These are phyloP conservation scores for Agrocybe pediades DNA, from an alignment of 768 basidiomycete species.

Conservation along the genomic window DNA sequence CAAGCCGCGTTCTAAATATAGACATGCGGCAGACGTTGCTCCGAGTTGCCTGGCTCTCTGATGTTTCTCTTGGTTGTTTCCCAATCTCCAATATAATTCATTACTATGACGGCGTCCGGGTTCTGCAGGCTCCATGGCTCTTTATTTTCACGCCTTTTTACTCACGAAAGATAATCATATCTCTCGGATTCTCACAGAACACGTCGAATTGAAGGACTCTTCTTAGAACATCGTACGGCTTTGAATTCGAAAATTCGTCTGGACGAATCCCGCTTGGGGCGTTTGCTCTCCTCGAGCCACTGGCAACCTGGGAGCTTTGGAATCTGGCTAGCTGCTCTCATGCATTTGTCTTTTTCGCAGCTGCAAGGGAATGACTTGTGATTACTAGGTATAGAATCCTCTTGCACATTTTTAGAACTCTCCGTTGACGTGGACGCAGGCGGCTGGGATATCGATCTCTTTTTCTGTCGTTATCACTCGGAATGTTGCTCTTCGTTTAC, in stretches of 20 bases:
- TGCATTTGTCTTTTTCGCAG: too few relatives aligned
- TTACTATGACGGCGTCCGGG: neutral
- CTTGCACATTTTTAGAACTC: too few relatives aligned
- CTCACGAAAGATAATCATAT: neutral
- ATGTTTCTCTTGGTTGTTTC: neutral
- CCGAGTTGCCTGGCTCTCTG: neutral
- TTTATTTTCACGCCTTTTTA: neutral
- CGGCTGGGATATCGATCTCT: too few relatives aligned
- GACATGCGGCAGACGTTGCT: neutral
- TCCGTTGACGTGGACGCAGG: too few relatives aligned
- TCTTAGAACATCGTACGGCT: neutral
- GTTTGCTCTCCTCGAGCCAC: too few relatives aligned
- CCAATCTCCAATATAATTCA: neutral
- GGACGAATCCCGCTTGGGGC: too few relatives aligned
- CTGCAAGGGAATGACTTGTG: too few relatives aligned
- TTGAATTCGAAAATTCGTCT: neutral
- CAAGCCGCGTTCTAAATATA: neutral
- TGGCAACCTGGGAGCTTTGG: too few relatives aligned
- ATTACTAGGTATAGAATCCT: too few relatives aligned
- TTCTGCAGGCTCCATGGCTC: neutral
- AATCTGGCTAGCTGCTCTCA: too few relatives aligned
- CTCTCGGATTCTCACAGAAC: neutral
- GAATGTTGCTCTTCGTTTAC: too few relatives aligned
- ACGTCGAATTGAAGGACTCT: neutral
- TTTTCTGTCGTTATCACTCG: too few relatives aligned